phyloP scores from a whole-genome alignment of 192 early-diverging fungal species.

The Spizellomyces punctatus region DNA sequence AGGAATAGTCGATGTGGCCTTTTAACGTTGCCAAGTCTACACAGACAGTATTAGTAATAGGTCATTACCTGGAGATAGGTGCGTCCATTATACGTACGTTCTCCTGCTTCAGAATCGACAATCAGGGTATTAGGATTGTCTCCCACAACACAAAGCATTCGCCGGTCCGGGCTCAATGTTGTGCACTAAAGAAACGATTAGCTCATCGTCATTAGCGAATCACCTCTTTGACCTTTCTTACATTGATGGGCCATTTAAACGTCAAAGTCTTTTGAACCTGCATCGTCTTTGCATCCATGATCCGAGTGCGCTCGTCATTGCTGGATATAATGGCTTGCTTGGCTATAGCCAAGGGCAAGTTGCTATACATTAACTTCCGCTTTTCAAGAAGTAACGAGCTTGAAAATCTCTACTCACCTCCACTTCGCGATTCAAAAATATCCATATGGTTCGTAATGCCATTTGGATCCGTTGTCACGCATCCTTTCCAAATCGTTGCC shows the following conservation, averaged over 20 bases:
- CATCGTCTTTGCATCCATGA: constrained; percentile 51
- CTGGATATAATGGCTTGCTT: constrained; percentile 52
- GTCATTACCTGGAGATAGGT: background rate
- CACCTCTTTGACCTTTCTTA: constrained; percentile 20
- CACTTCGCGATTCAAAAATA: constrained; percentile 44
- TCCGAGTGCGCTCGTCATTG: constrained; percentile 54
- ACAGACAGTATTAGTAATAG: background rate
- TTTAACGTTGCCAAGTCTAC: constrained; percentile 33
- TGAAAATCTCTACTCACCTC: constrained; percentile 24
- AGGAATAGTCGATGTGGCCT: constrained; percentile 70
- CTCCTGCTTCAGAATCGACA: constrained; percentile 48
- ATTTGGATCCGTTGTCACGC: constrained; percentile 44
- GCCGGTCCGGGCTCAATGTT: constrained; percentile 52
- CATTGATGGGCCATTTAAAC: constrained; percentile 62
- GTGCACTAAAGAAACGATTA: constrained; percentile 51
- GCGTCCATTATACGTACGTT: constrained; percentile 34
- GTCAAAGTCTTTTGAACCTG: constrained; percentile 38
- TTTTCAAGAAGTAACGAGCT: too few species aligned
- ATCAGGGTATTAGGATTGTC: constrained; percentile 53
- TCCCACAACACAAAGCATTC: constrained; percentile 58
- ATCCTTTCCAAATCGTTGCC: constrained; percentile 13
- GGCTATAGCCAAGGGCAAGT: too few species aligned
- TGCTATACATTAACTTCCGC: background rate
- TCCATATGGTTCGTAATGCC: constrained; percentile 71
- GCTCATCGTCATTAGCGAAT: too few species aligned